phyloP scores from a whole-genome alignment of 2,329 filamentous ascomycete genomes.

The Xylaria sp. region DNA sequence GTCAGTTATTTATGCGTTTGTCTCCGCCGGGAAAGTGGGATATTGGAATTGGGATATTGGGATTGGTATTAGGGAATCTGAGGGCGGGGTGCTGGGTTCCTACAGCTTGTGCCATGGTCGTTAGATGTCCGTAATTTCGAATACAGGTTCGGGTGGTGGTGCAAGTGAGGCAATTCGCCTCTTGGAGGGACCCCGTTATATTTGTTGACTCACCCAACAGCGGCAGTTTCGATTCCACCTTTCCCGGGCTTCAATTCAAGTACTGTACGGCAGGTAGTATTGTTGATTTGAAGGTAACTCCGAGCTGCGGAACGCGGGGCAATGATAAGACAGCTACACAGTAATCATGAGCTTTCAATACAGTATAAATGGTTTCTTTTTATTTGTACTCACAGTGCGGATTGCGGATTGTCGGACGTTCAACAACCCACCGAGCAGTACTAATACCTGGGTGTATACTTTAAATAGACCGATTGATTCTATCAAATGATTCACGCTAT shows the following conservation, averaged over 20 bases:
- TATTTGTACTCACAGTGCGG: not conserved
- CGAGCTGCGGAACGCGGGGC: conserved; percentile 34
- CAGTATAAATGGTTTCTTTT: not conserved
- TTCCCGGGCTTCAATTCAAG: conserved; percentile 13
- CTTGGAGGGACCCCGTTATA: conserved; percentile 9
- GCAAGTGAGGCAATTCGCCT: conserved; percentile 33
- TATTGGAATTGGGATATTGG: not conserved
- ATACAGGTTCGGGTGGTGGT: not conserved
- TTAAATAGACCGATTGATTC: not conserved
- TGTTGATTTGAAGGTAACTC: conserved; percentile 17
- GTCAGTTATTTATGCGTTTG: conserved; percentile 7
- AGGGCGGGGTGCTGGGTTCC: conserved; percentile 18
- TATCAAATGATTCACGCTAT: not conserved
- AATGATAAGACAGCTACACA: conserved; percentile 16
- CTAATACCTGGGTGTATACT: not conserved
- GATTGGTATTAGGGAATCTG: not conserved
- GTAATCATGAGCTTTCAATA: conserved; percentile 4
- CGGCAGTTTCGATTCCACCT: conserved; percentile 17
- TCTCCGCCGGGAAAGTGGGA: not conserved
- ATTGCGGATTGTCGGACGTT: not conserved
- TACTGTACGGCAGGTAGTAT: not conserved
- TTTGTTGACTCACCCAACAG: conserved; percentile 33
- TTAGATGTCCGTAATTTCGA: not conserved
- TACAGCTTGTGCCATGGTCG: conserved; percentile 39
- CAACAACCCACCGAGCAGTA: not conserved